Evolutionary conservation across 257 asterid species (phyloP).

Genomic region (Linderniella brevidens): DNA sequence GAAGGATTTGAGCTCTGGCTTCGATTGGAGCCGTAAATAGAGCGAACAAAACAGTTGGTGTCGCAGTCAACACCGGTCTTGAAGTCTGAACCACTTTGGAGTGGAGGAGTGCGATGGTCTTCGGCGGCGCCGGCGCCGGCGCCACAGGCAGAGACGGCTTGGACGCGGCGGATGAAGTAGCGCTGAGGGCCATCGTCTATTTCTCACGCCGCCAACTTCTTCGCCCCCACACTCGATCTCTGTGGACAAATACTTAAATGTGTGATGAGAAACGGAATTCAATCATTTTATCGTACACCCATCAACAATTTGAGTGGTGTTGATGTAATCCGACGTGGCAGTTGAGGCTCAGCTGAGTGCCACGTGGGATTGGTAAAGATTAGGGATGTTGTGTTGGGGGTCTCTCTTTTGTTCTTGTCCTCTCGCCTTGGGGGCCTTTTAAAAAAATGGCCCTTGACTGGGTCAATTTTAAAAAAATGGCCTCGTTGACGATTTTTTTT

Average conservation of each 20-base stretch:
- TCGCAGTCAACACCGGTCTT: conserved; percentile 10
- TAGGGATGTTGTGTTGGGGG: conserved; percentile 7
- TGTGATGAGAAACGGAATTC: too few species aligned
- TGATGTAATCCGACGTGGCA: conserved; percentile 9
- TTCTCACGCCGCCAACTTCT: too few species aligned
- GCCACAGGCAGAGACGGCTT: conserved; percentile 24
- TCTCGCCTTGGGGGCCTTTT: too few species aligned
- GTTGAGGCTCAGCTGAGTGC: conserved; percentile 2
- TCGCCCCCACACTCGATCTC: too few species aligned
- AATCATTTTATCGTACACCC: neutral
- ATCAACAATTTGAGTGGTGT: conserved; percentile 10
- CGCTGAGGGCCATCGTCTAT: conserved; percentile 59
- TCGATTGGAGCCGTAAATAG: conserved; percentile 39
- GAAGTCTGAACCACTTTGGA: conserved; percentile 17
- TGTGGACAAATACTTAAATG: too few species aligned
- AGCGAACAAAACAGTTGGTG: conserved; percentile 30
- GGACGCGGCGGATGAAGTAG: conserved; percentile 60
- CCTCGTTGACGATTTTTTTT: too few species aligned
- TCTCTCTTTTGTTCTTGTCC: too few species aligned
- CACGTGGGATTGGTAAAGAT: conserved; percentile 21
- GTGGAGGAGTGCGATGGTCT: conserved; percentile 6
- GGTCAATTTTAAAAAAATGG: too few species aligned
- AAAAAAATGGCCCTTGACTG: too few species aligned
- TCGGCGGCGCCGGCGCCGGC: conserved; percentile 19
- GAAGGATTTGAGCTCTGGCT: conserved; percentile 53